Evolutionary conservation across 192 early-diverging fungal genomes (phyloP), one percentile per base, ranked within the genome.

Genomic region (Spizellomyces punctatus): DNA sequence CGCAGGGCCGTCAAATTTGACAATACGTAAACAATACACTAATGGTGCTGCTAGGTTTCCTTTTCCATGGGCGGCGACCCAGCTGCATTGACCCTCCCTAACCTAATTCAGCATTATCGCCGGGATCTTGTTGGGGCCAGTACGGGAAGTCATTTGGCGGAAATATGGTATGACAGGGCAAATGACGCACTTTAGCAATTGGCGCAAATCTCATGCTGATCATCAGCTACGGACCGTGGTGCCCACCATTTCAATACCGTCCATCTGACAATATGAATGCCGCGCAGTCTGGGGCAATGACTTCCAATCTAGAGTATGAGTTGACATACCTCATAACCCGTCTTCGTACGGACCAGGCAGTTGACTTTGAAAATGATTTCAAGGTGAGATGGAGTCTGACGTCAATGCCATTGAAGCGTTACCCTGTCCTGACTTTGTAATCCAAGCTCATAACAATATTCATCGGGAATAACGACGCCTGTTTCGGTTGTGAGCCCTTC

Each of bases 381-480:
- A 85, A 81, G 65, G 76, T 77, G 44, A 14, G 48, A 41, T 41
- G 43, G 27, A 36, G 1, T 3, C 27, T 36, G 27, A 36, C 27
- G 27, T 36, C 27, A 48, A 27, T n/a, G 16, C 6, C n/a, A 48
- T 54, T 42, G 10, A n/a, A 3, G 27, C 54, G 52, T 12, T 42
- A 8, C 63, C 36, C 71, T 12, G 44, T 43, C 41, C 64, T 54
- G 46, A 36, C 21, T 46, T 46, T 64, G 16, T 16, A 6, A n/a
- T n/a, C 16, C 22, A 47, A 87, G 76, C 73, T 85, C 44, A 16
- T 88, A 1, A 86, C 75, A 10, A 54, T 89, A 4, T 88, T 89
- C 67, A 82, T 89, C 45, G 85, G 85, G 44, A 83, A 75, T 7
- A 89, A 89, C 65, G 88, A 89, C 65, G 65, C 81, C 10, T 89